Conservation (phyloP, 768 basidiomycete species). For the Mycena vulgaris region DNA sequence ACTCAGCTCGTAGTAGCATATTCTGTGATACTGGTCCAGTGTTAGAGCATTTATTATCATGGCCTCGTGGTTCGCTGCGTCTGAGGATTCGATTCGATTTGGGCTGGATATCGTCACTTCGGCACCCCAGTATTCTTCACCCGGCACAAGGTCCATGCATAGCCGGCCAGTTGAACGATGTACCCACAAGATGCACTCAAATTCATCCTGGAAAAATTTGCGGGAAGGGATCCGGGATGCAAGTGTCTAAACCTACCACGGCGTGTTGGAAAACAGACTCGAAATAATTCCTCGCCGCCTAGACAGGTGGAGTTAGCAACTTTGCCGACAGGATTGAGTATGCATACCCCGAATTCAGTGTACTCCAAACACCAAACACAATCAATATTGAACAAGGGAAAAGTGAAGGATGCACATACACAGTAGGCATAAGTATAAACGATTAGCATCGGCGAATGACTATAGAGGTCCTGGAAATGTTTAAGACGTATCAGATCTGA, state of each 20-base stretch:
- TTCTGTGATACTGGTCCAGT: slow-evolving; percentile 7
- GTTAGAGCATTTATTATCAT: not conserved
- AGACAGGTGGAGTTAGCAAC: not conserved
- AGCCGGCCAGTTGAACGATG: slow-evolving; percentile 18
- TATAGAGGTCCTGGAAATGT: slow-evolving; percentile 8
- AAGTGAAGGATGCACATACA: not conserved
- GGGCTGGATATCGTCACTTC: too few relatives aligned
- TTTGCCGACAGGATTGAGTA: too few relatives aligned
- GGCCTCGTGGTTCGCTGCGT: not conserved
- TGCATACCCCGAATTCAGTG: slow-evolving; percentile 8
- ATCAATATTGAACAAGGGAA: not conserved
- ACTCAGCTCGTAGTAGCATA: not conserved
- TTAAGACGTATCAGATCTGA: slow-evolving; percentile 16
- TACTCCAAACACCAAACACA: not conserved
- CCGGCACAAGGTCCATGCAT: not conserved
- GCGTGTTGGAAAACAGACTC: not conserved
- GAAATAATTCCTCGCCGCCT: not conserved
- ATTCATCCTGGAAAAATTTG: not conserved
- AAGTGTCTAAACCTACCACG: not conserved
- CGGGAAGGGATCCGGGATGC: not conserved
- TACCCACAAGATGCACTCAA: slow-evolving; percentile 17
- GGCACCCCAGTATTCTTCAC: too few relatives aligned
- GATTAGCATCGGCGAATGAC: slow-evolving; percentile 7
- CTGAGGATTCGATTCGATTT: too few relatives aligned
- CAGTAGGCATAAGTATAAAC: slow-evolving; percentile 8